These are phyloP conservation scores for Xeromyces bisporus DNA, from an alignment of 495 filamentous ascomycete genomes.

Conservation along the genomic window DNA sequence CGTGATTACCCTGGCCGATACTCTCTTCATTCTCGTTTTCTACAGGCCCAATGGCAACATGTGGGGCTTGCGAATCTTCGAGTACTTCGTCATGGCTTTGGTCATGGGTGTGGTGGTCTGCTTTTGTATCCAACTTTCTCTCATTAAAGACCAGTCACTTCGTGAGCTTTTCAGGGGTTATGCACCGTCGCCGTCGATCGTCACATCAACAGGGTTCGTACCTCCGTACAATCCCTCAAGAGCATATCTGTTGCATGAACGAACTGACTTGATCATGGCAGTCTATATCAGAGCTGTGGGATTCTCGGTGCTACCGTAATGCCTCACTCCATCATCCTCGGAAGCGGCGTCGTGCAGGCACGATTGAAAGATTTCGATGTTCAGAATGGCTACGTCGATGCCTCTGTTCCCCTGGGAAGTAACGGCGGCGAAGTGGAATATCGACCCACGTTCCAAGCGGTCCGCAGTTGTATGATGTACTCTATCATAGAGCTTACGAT, in stretches of 20 bases:
- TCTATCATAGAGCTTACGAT: constrained; percentile 58
- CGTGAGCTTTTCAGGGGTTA: constrained; percentile 76
- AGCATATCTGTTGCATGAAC: too few relatives aligned
- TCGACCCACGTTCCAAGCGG: constrained; percentile 59
- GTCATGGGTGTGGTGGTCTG: constrained; percentile 79
- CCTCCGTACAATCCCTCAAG: background rate
- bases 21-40: constrained; percentile 71
- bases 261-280: constrained; percentile 15
- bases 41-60: constrained; percentile 63
- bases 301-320: constrained; percentile 90
- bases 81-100: constrained; percentile 60
- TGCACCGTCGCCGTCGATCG: constrained; percentile 57
- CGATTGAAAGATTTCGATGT: constrained; percentile 66
- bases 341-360: constrained; percentile 74
- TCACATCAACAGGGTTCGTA: constrained; percentile 45
- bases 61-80: constrained; percentile 57
- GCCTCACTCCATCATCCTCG: constrained; percentile 81
- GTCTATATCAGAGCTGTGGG: constrained; percentile 77
- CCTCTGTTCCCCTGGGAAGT: constrained; percentile 19
- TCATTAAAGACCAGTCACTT: constrained; percentile 50
- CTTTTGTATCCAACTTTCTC: constrained; percentile 75
- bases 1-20: constrained; percentile 69
- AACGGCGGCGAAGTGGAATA: constrained; percentile 42
- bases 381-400: constrained; percentile 37
- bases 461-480: constrained; percentile 63